Percentiles rank a stretch among this genome's conserved stretches.
Evolutionary conservation across 352 stramenopile species (phyloP).

Genomic region (Elongisporangium prolatum): DNA sequence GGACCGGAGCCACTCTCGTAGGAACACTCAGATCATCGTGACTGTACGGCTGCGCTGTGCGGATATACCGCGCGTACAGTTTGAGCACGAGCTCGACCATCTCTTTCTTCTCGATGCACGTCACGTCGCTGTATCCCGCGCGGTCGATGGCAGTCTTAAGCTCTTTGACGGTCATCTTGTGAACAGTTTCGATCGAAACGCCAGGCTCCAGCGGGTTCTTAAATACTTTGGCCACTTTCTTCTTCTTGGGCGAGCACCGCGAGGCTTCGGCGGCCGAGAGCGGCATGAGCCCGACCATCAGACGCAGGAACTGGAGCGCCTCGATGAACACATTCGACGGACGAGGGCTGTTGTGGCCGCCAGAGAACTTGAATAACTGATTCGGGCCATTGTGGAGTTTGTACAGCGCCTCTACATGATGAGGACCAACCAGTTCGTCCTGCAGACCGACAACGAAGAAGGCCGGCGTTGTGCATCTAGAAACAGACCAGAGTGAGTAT

Average conservation of each 20-base stretch:
- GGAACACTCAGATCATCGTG: slow-evolving; percentile 17
- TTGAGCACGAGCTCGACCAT: slow-evolving; percentile 82
- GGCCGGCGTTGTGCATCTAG: slow-evolving; percentile 44
- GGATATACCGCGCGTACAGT: slow-evolving; percentile 58
- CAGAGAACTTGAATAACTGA: slow-evolving; percentile 74
- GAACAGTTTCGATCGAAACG: slow-evolving; percentile 54
- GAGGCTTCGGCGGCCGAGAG: slow-evolving; percentile 46
- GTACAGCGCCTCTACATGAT: slow-evolving; percentile 70
- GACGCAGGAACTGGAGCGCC: slow-evolving; percentile 70
- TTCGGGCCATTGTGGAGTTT: slow-evolving; percentile 74
- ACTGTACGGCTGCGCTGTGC: slow-evolving; percentile 31
- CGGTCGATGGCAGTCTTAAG: slow-evolving; percentile 73
- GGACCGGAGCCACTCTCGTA: background rate
- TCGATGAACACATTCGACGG: slow-evolving; percentile 78
- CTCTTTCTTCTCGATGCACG: slow-evolving; percentile 80
- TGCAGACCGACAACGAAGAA: slow-evolving; percentile 78
- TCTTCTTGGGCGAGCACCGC: slow-evolving; percentile 18
- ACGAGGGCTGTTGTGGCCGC: slow-evolving; percentile 75
- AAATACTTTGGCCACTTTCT: slow-evolving; percentile 30
- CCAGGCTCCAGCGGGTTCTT: slow-evolving; percentile 60
- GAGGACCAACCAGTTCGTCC: slow-evolving; percentile 75
- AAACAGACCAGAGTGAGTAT: too few relatives aligned
- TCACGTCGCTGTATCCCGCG: slow-evolving; percentile 62
- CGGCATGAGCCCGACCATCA: slow-evolving; percentile 75
- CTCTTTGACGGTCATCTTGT: slow-evolving; percentile 72